Percentiles rank a stretch among this genome's conserved stretches.
These are phyloP conservation scores for Diaporthe eres DNA, from an alignment of 2,329 filamentous ascomycete species.

Conservation along the genomic window DNA sequence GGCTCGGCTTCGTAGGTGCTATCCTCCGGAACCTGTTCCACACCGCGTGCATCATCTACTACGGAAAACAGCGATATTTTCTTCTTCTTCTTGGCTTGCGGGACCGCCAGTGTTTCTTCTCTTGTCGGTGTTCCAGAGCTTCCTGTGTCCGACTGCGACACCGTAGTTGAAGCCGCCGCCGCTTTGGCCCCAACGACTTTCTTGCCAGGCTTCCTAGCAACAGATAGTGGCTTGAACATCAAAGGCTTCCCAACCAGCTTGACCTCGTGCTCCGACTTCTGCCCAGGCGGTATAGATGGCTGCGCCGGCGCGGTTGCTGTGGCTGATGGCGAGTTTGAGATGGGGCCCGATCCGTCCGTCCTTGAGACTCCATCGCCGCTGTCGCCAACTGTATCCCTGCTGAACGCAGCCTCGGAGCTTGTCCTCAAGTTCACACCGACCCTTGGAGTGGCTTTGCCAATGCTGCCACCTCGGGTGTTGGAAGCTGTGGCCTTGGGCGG, in stretches of 20 bases:
- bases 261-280: conserved; percentile 73
- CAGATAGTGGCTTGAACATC: conserved; percentile 91
- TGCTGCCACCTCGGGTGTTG: conserved; percentile 47
- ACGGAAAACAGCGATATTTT: conserved; percentile 81
- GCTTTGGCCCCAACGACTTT: conserved; percentile 60
- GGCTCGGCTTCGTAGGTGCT: conserved; percentile 54
- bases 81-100: conserved; percentile 59
- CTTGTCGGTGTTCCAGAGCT: conserved; percentile 27
- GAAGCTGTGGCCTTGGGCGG: conserved; percentile 77
- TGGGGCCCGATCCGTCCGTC: conserved; percentile 39
- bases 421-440: conserved; percentile 84
- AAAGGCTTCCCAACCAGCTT: conserved; percentile 83
- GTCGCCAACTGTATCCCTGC: conserved; percentile 59
- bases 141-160: conserved; percentile 33
- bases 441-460: conserved; percentile 55
- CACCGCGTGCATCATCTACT: conserved; percentile 56
- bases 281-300: conserved; percentile 67
- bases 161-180: conserved; percentile 41
- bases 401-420: conserved; percentile 85
- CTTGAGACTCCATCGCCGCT: conserved; percentile 45
- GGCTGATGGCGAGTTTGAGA: conserved; percentile 57
- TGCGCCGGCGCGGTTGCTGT: conserved; percentile 50
- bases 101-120: conserved; percentile 40
- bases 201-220: conserved; percentile 80
- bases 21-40: conserved; percentile 44